Base-by-base conservation (phyloP, 2,329 filamentous ascomycete species). In the Neocucurbitaria cava region DNA sequence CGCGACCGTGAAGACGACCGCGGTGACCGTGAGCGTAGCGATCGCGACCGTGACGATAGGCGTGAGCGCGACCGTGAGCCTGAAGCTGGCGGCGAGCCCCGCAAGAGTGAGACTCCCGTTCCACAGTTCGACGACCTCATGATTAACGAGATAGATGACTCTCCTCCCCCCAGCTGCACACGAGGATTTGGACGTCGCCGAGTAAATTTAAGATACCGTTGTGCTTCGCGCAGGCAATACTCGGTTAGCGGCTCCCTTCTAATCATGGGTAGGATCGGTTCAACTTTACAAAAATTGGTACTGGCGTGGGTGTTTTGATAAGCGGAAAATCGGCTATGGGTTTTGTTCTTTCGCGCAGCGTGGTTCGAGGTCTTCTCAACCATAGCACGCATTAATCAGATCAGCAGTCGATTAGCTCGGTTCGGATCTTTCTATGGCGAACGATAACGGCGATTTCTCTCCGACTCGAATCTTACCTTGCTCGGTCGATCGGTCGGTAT, bases 181-280 rank as follows among this genome's bases (percentile, higher is more conserved):
- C 72, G 95, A 99, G 76, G 95, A 99, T 74, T 86, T 98, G 74
- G 95, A 99, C 77, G 93, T 95, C 73, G 94, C 93, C 71, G 95
- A 98, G 80, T 87, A 76, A 61, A 60, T 20, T 20, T 38, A 48
- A 47, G 52, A 40, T 49, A 42, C 46, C 62, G 61, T 55, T 52
- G 33, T 56, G 53, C 55, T 57, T 49, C 41, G 51, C 52, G 46
- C 52, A 50, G 38, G 48, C 58, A 60, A 52, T 40, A 23, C 44
- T 45, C 26, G 47, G 42, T 26, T 49, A 61, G 50, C 52, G 20
- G 51, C 42, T 52, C 46, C 52, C 56, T 55, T 66, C 48, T 62
- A 46, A 54, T 58, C 43, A 57, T 53, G 51, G 51, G 52, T 64
- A 53, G 38, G 15, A 40, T 64, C 58, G 54, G 49, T 48, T 58